These are phyloP conservation scores for Oxytropis ochrocephala DNA, from an alignment of 306 rosid genomes.

Conservation along the genomic window DNA sequence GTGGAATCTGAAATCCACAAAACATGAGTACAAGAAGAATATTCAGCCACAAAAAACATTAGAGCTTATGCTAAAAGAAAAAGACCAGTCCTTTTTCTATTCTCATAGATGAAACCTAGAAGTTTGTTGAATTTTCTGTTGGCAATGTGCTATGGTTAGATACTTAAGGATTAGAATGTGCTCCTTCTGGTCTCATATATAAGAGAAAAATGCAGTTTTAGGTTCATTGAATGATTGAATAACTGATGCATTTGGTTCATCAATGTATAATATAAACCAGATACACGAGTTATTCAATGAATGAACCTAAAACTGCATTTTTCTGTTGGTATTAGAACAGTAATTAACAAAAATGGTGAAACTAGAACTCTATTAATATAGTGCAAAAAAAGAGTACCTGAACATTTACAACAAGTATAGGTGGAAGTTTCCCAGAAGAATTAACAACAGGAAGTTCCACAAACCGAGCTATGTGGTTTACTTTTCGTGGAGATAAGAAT, in stretches of 20 bases:
- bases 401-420: constrained; percentile 79
- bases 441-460: constrained; percentile 46
- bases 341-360: background rate
- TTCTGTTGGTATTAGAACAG: background rate
- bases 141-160: background rate
- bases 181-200: no score
- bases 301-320: no score
- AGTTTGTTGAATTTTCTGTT: background rate
- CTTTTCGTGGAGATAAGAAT: constrained; percentile 73
- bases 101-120: no score
- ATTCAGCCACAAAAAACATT: background rate
- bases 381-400: constrained; percentile 45
- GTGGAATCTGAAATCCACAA: constrained; percentile 57
- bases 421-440: constrained; percentile 50
- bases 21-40: constrained; percentile 3
- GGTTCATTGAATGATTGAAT: no score
- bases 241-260: no score
- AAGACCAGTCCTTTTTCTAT: no score
- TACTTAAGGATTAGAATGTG: background rate
- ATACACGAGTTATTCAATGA: no score
- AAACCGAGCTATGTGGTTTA: constrained; percentile 67
- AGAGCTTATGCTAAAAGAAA: background rate
- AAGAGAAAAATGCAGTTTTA: no score
- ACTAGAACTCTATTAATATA: background rate
- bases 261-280: no score